Percentiles rank a stretch among this genome's conserved stretches.
Conservation (phyloP, 75 land plant genomes). For the Isoetes taiwanensis region DNA sequence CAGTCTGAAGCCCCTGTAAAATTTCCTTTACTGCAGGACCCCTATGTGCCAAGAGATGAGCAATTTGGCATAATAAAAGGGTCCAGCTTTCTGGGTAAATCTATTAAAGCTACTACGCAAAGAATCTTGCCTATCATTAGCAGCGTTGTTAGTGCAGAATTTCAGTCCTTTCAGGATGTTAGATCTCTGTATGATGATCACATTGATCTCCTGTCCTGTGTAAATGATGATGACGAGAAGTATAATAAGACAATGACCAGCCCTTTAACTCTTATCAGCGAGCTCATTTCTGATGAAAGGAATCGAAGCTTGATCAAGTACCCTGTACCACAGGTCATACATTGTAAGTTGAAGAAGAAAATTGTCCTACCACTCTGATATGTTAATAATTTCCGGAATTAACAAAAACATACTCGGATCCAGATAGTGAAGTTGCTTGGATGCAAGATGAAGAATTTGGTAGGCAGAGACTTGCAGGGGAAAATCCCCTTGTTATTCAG, state of each 20-base stretch:
- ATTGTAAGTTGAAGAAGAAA: conserved; percentile 8
- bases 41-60: conserved; percentile 38
- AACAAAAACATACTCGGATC: not conserved
- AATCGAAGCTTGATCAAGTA: conserved; percentile 14
- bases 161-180: too few relatives aligned
- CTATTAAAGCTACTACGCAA: too few relatives aligned
- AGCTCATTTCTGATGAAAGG: too few relatives aligned
- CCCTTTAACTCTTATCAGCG: too few relatives aligned
- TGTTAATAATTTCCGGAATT: not conserved
- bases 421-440: conserved; percentile 80
- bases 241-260: conserved; percentile 25
- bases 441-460: conserved; percentile 74
- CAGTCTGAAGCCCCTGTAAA: conserved; percentile 15
- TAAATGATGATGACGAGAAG: conserved; percentile 20
- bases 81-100: conserved; percentile 32
- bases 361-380: too few relatives aligned
- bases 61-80: conserved; percentile 19
- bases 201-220: conserved; percentile 30
- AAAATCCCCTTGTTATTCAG: conserved; percentile 62
- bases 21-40: too few relatives aligned
- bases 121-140: too few relatives aligned
- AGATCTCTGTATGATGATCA: too few relatives aligned
- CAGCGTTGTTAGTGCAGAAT: too few relatives aligned
- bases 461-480: conserved; percentile 63
- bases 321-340: conserved; percentile 28